Evolutionary conservation across 202 grass and related monocot species (phyloP), one percentile per base, ranked within the genome.

Genomic region (Panicum virgatum): DNA sequence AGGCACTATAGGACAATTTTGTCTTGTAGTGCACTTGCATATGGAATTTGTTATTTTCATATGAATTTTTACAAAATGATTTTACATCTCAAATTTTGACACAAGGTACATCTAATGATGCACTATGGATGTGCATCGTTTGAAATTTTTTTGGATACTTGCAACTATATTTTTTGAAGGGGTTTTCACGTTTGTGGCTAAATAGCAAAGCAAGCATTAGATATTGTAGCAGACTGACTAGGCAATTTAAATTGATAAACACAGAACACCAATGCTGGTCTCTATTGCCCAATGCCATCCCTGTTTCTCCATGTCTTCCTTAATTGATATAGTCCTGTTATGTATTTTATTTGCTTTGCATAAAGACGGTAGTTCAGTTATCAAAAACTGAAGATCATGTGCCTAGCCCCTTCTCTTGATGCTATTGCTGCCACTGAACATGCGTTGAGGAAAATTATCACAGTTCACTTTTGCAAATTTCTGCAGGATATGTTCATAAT

Each of bases 401-500:
- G 12, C 32, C 12, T 69, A 18, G 10, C 30, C n/a, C 10, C 34
- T 23, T 78, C 58, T 62, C 32, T 60, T 30, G 11, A 42, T 53
- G 14, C 32, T 34, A 34, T 34, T 34, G 32, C 18, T 60, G 22
- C 60, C 42, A 73, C 66, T 50, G 47, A 83, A 50, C 11, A 43
- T 56, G 72, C 27, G 16, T 30, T 16, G 34, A 25, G 13, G 23
- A 64, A 73, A 89, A 65, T 58, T 23, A 8, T 81, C 65, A 77
- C 27, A 58, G 59, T 82, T 82, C 8, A 48, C 22, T 34, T 25
- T 34, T 82, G 32, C 46, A 52, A 79, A 59, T 69, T 74, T 82
- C 34, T 89, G 48, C 48, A 91, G 92, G 96, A 53, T 98, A 95
- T 93, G 88, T 88, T 85, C 96, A 98, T 66, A 98, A 98, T 73